phyloP scores from a whole-genome alignment of 495 filamentous ascomycete species.

The Chaetomium cochliodes region DNA sequence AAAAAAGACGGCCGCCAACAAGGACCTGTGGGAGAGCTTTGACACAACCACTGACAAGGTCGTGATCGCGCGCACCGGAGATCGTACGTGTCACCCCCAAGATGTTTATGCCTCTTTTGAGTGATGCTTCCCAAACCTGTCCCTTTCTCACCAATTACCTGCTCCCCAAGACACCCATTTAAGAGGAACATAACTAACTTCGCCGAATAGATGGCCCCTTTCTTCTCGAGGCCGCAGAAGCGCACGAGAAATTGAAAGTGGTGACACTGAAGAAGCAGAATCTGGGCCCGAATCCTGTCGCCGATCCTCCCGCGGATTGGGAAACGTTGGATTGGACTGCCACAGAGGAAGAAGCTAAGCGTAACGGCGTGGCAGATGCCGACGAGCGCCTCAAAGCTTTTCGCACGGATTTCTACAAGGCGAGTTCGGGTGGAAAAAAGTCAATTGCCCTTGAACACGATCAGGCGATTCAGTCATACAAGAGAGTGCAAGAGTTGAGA shows the following conservation, averaged over 20 bases:
- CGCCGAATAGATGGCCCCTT: not conserved
- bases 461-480: not conserved
- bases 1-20: too few relatives aligned
- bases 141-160: too few relatives aligned
- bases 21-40: too few relatives aligned
- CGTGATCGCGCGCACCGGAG: too few relatives aligned
- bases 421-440: too few relatives aligned
- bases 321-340: not conserved
- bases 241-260: not conserved
- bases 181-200: not conserved
- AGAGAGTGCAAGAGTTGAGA: not conserved
- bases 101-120: too few relatives aligned
- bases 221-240: not conserved
- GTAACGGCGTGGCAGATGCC: not conserved
- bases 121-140: too few relatives aligned
- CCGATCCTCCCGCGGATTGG: not conserved
- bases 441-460: not conserved
- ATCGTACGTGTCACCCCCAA: too few relatives aligned
- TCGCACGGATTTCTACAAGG: not conserved
- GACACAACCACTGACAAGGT: too few relatives aligned
- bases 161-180: too few relatives aligned
- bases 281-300: not conserved
- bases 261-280: not conserved
- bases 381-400: not conserved
- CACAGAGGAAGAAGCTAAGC: not conserved